A percentile compares a stretch with the other conserved stretches of the same genome.
These are phyloP conservation scores for Russula olivacea DNA, from an alignment of 768 basidiomycete genomes.

Conservation along the genomic window DNA sequence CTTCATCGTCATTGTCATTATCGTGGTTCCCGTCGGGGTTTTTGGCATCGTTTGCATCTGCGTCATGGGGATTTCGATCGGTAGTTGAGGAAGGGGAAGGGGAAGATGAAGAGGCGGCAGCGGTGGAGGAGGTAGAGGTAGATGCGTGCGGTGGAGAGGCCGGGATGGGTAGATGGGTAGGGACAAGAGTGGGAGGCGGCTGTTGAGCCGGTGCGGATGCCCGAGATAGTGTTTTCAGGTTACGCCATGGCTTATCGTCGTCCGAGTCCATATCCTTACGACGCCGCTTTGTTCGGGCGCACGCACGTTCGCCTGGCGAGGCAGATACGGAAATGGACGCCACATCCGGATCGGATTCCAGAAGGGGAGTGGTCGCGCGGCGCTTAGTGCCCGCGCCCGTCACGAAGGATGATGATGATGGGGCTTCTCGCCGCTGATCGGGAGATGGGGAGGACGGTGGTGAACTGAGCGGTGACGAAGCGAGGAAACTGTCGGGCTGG, in stretches of 20 bases:
- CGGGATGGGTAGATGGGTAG: not conserved
- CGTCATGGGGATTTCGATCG: not conserved
- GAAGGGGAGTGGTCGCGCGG: not conserved
- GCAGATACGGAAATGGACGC: not conserved
- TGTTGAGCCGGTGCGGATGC: not conserved
- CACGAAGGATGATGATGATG: not conserved
- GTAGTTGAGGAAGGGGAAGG: not conserved
- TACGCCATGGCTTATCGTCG: constrained; percentile 11
- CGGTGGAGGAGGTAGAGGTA: not conserved
- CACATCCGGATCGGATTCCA: not conserved
- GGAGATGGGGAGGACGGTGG: constrained; percentile 17
- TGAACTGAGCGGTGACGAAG: constrained; percentile 22
- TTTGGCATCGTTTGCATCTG: not conserved
- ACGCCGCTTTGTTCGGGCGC: constrained; percentile 5
- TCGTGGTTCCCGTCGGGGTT: not conserved
- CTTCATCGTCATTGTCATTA: not conserved
- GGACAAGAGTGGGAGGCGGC: not conserved
- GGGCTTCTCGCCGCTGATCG: not conserved
- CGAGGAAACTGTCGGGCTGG: not conserved
- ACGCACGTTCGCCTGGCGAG: not conserved
- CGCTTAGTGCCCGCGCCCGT: not conserved
- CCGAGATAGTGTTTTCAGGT: constrained; percentile 2
- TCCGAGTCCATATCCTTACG: constrained; percentile 8
- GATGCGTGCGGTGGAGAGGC: not conserved
- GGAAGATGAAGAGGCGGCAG: not conserved